Evolutionary conservation across 2,329 filamentous ascomycete genomes (phyloP), one percentile per base, ranked within the genome.

Genomic region (Clarireedia paspali): DNA sequence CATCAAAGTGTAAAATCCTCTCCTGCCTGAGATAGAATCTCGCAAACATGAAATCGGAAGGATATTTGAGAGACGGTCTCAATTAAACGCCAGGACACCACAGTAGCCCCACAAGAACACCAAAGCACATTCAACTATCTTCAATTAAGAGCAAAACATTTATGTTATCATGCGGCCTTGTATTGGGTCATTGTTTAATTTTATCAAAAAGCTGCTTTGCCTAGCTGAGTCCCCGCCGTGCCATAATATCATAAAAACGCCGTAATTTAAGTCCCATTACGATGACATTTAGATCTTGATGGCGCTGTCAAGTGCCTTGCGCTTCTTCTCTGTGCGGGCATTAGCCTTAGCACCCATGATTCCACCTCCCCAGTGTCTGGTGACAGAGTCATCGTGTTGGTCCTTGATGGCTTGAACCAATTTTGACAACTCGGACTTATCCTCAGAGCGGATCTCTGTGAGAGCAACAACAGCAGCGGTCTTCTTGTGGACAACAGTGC

Each of bases 401-500:
- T 97, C 92, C 87, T 99, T 97, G 84, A 99, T 81, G 73, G 94
- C 85, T 65, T 88, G 88, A 73, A 96, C 80, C 74, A 99, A 87
- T 85, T 99, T 99, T 77, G 90, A 88, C 67, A 96, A 87, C 84
- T 97, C 95, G 68, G 80, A 85, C 89, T 97, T 97, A 83, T 99
- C 95, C 84, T 99, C 94, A 50, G 88, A 83, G 75, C 94, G 91
- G 72, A 96, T 90, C 82, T 99, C 95, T 61, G 94, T 96, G 69
- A 99, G 73, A 69, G 94, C 94, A 68, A 97, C 83, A 67, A 96
- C 94, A 64, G 94, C 94, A 68, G 94, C 91, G 67, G 94, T 99
- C 94, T 99, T 99, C 88, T 99, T 96, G 88, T 99, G 92, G 67
- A 99, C 92, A 68, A 99, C 92, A 61, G 94, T 97, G 69, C 94